Percentiles rank a stretch among this genome's conserved stretches.
Evolutionary conservation across 148 eudicot species (phyloP).

Genomic region (Camellia japonica): DNA sequence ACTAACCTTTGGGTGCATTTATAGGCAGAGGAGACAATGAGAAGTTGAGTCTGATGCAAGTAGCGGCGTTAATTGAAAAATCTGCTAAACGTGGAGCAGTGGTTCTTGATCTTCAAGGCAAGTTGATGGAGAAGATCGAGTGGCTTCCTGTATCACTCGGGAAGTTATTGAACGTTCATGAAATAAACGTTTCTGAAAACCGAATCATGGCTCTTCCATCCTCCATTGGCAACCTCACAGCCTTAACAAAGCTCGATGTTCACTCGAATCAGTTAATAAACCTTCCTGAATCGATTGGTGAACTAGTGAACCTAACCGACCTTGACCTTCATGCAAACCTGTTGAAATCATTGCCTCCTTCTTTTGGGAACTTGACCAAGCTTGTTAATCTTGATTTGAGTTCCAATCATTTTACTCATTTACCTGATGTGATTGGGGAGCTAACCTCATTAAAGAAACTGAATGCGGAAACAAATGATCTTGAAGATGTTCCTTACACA

Average conservation of each 20-base stretch:
- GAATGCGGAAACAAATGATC: conserved; percentile 53
- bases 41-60: conserved; percentile 49
- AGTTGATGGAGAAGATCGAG: conserved; percentile 54
- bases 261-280: conserved; percentile 66
- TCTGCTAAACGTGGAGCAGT: conserved; percentile 34
- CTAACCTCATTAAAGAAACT: conserved; percentile 48
- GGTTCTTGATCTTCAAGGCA: conserved; percentile 55
- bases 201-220: conserved; percentile 62
- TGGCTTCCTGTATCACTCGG: conserved; percentile 71
- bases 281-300: conserved; percentile 64
- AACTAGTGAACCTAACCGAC: conserved; percentile 43
- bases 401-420: conserved; percentile 45
- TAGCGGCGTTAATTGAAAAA: conserved; percentile 53
- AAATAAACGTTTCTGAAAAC: conserved; percentile 55
- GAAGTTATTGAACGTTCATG: conserved; percentile 39
- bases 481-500: conserved; percentile 60
- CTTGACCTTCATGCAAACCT: conserved; percentile 54
- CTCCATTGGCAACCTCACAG: conserved; percentile 41
- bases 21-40: conserved; percentile 31
- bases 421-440: conserved; percentile 51
- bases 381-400: conserved; percentile 53
- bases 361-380: conserved; percentile 44
- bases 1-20: conserved; percentile 18
- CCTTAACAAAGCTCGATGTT: conserved; percentile 47
- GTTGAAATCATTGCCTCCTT: conserved; percentile 56